Conservation (phyloP, 148 eudicot genomes). For the Nepenthes gracilis region DNA sequence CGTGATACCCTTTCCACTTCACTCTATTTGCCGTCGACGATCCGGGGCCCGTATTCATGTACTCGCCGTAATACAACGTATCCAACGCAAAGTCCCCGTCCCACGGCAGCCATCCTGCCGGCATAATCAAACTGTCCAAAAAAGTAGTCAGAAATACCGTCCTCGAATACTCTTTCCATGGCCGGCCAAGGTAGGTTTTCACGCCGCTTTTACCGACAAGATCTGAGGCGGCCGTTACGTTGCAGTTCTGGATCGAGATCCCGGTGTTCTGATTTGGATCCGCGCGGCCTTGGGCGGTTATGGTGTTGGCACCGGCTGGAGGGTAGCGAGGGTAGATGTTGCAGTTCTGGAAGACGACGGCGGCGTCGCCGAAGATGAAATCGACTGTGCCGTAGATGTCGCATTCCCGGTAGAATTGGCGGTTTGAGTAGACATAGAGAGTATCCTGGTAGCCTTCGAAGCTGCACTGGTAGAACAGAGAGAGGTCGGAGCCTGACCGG, state of each 20-base stretch:
- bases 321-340: slow-evolving; percentile 21
- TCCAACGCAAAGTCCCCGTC: slow-evolving; percentile 11
- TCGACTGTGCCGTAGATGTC: slow-evolving; percentile 19
- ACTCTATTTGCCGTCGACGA: slow-evolving; percentile 8
- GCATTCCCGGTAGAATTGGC: slow-evolving; percentile 17
- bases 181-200: slow-evolving; percentile 17
- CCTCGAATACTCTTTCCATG: slow-evolving; percentile 28
- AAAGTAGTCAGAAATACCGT: slow-evolving; percentile 20
- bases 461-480: too few relatives aligned
- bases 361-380: slow-evolving; percentile 18
- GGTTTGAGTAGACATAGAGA: slow-evolving; percentile 5
- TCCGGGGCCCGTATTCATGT: slow-evolving; percentile 18
- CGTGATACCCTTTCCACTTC: slow-evolving; percentile 8
- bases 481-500: too few relatives aligned
- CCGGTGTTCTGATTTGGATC: slow-evolving; percentile 22
- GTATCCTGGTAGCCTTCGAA: slow-evolving; percentile 1
- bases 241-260: slow-evolving; percentile 28
- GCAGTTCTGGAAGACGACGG: slow-evolving; percentile 23
- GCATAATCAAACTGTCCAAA: slow-evolving; percentile 17
- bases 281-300: slow-evolving; percentile 13
- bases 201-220: not conserved
- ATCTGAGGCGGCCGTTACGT: slow-evolving; percentile 13
- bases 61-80: slow-evolving; percentile 21
- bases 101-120: slow-evolving; percentile 27
- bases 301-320: slow-evolving; percentile 2